Evolutionary conservation across 257 asterid genomes (phyloP), one percentile per base, ranked within the genome.

Genomic region (Penstemon davidsonii): DNA sequence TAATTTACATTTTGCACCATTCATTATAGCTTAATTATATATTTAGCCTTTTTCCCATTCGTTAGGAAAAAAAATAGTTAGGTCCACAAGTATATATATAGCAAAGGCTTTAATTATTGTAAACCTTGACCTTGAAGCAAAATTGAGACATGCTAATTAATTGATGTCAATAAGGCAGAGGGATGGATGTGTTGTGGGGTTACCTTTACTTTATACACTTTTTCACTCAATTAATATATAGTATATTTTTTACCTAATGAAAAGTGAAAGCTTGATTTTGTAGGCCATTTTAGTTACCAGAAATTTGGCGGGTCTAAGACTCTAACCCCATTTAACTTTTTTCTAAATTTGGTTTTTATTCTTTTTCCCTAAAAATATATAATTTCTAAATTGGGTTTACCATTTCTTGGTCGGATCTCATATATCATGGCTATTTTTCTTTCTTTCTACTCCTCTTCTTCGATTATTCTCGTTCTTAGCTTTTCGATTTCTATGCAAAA

Each of bases 231-330:
- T 72, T 55, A 52, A 25, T 25, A 25, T 40, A 46, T 72, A 75
- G 1, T 25, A 25, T 25, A 2, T 2, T 25, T 25, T 25, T 25
- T 25, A 25, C 33, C 33, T 11, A 55, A 49, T 40, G 60, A 67
- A 73, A 78, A 69, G 84, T 76, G 70, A 68, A 69, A 68, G 71
- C 52, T 47, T 73, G 75, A 75, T 80, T 73, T 73, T 78, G 67
- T 64, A 64, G 73, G 67, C 78, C 54, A 59, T 66, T 68, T 58
- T 57, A 63, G 75, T 68, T 45, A 58, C 69, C 64, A 36, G 11
- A 42, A 18, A 60, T 67, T 59, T 69, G 67, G 53, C 62, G 8
- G 33, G 39, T 45, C 5, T 12, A 10, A 25, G 33, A 25, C 33
- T 25, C 33, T 25, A 73, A 67, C 63, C 51, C 51, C 43, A 58